Evolutionary conservation across 1,139 yeast genomes (phyloP).

Genomic region (Sugiyamaella japonica): DNA sequence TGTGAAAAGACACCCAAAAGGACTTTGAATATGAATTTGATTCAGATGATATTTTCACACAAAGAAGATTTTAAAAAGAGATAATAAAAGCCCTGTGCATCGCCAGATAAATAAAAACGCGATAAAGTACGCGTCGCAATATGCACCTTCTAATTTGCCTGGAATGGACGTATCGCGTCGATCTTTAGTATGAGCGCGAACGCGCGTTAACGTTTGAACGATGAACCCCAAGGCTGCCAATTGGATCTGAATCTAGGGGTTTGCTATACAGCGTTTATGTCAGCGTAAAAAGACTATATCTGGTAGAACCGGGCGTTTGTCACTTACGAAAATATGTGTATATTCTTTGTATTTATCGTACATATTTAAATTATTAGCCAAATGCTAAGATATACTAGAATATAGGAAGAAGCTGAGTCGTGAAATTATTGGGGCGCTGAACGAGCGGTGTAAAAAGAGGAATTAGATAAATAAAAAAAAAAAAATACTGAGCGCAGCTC

Average conservation of each 20-base stretch:
- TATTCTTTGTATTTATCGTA: not conserved
- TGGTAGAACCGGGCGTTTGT: no score
- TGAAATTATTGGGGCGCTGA: not conserved
- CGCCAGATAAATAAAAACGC: not conserved
- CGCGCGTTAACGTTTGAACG: not conserved
- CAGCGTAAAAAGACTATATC: no score
- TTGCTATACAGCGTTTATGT: no score
- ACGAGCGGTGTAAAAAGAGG: not conserved
- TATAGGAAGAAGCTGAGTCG: no score
- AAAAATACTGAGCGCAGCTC: not conserved
- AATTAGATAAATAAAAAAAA: conserved; percentile 6
- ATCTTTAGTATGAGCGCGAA: not conserved
- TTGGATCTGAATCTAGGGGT: no score
- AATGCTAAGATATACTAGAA: not conserved
- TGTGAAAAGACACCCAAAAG: not conserved
- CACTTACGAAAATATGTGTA: not conserved
- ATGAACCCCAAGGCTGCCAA: no score
- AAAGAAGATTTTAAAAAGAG: not conserved
- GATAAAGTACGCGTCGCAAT: not conserved
- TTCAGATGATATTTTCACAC: no score
- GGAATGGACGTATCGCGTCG: not conserved
- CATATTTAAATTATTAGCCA: not conserved
- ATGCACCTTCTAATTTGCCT: not conserved
- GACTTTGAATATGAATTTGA: no score
- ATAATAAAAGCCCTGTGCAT: no score